Percentiles rank a stretch among this genome's conserved stretches.
phyloP scores from a whole-genome alignment of 2,329 filamentous ascomycete species.

The Sarocladium brachiariae region DNA sequence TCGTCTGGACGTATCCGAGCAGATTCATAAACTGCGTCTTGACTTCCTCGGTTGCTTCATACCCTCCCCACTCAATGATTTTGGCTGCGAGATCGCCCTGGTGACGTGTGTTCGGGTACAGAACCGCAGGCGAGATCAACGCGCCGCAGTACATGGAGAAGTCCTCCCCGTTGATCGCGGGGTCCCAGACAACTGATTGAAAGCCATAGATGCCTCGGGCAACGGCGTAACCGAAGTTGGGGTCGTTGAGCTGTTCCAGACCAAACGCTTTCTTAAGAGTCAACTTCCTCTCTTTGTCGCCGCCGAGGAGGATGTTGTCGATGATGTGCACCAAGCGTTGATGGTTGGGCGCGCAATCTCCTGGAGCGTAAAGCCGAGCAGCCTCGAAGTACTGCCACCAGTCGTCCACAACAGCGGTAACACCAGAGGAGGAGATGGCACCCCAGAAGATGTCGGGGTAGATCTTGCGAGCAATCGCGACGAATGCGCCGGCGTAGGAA shows the following conservation, averaged over 20 bases:
- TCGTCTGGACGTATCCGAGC: conserved; percentile 35
- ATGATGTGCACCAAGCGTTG: conserved; percentile 48
- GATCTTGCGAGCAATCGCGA: conserved; percentile 65
- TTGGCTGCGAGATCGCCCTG: not conserved
- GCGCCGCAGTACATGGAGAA: conserved; percentile 13
- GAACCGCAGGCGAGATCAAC: not conserved
- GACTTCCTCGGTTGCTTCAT: conserved; percentile 30
- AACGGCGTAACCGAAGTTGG: conserved; percentile 42
- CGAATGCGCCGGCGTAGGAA: conserved; percentile 75
- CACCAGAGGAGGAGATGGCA: conserved; percentile 73
- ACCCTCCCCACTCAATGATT: conserved; percentile 35
- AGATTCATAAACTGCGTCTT: conserved; percentile 43
- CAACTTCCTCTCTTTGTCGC: conserved; percentile 33
- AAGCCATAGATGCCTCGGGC: conserved; percentile 33
- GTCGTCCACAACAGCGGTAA: conserved; percentile 70
- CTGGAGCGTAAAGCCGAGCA: conserved; percentile 40
- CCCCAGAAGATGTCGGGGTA: conserved; percentile 78
- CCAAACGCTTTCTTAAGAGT: conserved; percentile 42
- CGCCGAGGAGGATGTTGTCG: conserved; percentile 42
- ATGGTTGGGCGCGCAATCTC: conserved; percentile 57
- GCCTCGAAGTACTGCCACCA: conserved; percentile 60
- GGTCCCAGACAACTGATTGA: conserved; percentile 49
- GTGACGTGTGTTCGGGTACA: conserved; percentile 2
- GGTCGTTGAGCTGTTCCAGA: conserved; percentile 32
- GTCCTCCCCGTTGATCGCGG: conserved; percentile 35